Percentiles rank a stretch among this genome's conserved stretches.
Evolutionary conservation across 2,329 filamentous ascomycete species (phyloP).

Genomic region (Aspergillus costaricaensis): DNA sequence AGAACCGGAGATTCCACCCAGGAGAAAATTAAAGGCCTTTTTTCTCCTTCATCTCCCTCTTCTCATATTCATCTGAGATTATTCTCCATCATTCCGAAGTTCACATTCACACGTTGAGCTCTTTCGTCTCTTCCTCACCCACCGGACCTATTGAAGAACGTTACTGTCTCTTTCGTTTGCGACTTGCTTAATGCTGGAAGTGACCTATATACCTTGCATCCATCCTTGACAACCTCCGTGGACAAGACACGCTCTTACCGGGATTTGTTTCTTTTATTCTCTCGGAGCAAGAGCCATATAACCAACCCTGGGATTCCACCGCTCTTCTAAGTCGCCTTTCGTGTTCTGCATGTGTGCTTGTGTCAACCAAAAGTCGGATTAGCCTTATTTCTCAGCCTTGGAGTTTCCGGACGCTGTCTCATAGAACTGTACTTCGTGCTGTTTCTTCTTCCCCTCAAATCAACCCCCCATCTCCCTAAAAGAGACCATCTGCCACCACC

Average conservation of each 20-base stretch:
- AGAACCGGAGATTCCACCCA: slow-evolving; percentile 12
- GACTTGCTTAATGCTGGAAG: slow-evolving; percentile 18
- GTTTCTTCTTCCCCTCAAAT: slow-evolving; percentile 23
- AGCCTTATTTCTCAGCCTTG: slow-evolving; percentile 26
- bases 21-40: not conserved
- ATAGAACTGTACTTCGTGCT: slow-evolving; percentile 27
- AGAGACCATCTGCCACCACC: slow-evolving; percentile 17
- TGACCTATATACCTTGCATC: slow-evolving; percentile 11
- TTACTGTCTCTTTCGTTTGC: slow-evolving; percentile 17
- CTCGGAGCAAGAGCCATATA: slow-evolving; percentile 17
- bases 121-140: slow-evolving; percentile 1
- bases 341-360: slow-evolving; percentile 18
- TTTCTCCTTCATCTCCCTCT: not conserved
- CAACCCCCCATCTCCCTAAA: slow-evolving; percentile 8
- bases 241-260: slow-evolving; percentile 18
- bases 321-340: slow-evolving; percentile 13
- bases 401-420: slow-evolving; percentile 27
- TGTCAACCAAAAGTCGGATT: slow-evolving; percentile 23
- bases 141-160: slow-evolving; percentile 7
- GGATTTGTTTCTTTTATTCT: slow-evolving; percentile 24
- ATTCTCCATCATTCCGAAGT: slow-evolving; percentile 24
- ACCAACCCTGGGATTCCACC: slow-evolving; percentile 14
- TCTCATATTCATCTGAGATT: slow-evolving; percentile 10
- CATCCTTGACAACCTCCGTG: slow-evolving; percentile 16
- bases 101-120: slow-evolving; percentile 21